phyloP scores from a whole-genome alignment of 495 filamentous ascomycete genomes.

The Neurospora sp. region DNA sequence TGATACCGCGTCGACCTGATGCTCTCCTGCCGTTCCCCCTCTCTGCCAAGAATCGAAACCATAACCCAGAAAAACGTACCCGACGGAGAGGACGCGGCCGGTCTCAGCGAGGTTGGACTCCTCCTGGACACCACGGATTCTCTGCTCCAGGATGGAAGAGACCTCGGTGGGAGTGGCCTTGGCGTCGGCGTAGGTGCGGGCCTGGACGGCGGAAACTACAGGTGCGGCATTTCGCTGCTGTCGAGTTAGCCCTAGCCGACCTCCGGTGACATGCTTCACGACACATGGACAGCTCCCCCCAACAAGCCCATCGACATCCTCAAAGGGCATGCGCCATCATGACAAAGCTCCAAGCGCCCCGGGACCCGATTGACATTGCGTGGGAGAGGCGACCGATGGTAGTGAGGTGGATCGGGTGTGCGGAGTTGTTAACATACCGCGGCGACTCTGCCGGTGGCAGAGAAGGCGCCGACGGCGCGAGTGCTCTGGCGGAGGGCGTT shows the following conservation, averaged over 20 bases:
- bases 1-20: neutral
- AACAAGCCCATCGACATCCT: slow-evolving; percentile 19
- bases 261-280: slow-evolving; percentile 26
- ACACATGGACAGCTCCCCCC: slow-evolving; percentile 23
- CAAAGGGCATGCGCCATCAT: slow-evolving; percentile 10
- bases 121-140: slow-evolving; percentile 95
- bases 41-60: slow-evolving; percentile 11
- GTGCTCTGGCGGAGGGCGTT: slow-evolving; percentile 93
- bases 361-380: slow-evolving; percentile 24
- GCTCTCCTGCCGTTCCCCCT: neutral
- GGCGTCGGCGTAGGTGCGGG: slow-evolving; percentile 82
- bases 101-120: slow-evolving; percentile 96
- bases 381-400: slow-evolving; percentile 25
- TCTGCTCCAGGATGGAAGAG: slow-evolving; percentile 97
- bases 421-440: slow-evolving; percentile 65
- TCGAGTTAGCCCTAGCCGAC: slow-evolving; percentile 43
- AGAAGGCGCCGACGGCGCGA: slow-evolving; percentile 86
- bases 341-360: slow-evolving; percentile 29
- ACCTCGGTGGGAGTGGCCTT: slow-evolving; percentile 97
- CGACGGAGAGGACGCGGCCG: slow-evolving; percentile 95
- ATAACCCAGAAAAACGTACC: slow-evolving; percentile 54
- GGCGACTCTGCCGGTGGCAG: slow-evolving; percentile 79
- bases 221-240: slow-evolving; percentile 78
- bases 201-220: slow-evolving; percentile 63
- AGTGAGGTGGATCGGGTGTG: slow-evolving; percentile 27